Percentiles rank a stretch among this genome's conserved stretches.
Evolutionary conservation across 2,329 filamentous ascomycete species (phyloP).

Genomic region (Alternaria triticina): DNA sequence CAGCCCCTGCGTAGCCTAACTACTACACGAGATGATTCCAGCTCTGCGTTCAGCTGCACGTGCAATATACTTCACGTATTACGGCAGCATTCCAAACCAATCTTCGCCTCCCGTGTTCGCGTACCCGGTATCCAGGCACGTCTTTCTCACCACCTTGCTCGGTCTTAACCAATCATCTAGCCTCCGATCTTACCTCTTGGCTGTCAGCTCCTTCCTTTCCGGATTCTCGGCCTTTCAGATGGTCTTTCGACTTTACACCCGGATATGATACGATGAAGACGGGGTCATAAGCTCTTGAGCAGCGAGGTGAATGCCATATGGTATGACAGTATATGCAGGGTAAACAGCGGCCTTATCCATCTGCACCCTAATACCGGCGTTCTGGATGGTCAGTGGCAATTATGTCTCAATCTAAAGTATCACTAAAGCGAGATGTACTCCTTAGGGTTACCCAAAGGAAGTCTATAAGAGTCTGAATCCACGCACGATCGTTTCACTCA

Average conservation of each 20-base stretch:
- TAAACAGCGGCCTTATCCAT: conserved; percentile 26
- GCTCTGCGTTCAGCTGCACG: conserved; percentile 12
- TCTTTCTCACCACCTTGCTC: conserved; percentile 6
- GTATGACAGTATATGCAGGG: conserved; percentile 5
- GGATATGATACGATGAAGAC: conserved; percentile 8
- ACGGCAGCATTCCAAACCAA: conserved; percentile 13
- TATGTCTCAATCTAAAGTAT: conserved; percentile 9
- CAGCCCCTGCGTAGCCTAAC: not conserved
- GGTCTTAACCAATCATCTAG: conserved; percentile 22
- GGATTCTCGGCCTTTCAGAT: not conserved
- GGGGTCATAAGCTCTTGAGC: conserved; percentile 8
- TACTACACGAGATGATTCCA: conserved; percentile 11
- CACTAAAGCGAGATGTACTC: conserved; percentile 3
- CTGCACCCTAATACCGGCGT: conserved; percentile 5
- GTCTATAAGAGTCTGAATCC: not conserved
- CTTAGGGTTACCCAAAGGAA: not conserved
- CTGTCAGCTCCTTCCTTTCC: conserved; percentile 30
- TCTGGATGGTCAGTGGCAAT: not conserved
- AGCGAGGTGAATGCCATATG: not conserved
- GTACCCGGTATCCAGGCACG: conserved; percentile 4
- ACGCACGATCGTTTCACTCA: not conserved
- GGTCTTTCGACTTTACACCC: not conserved
- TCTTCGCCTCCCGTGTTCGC: conserved; percentile 24
- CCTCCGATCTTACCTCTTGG: conserved; percentile 12
- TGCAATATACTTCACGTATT: conserved; percentile 33